Evolutionary conservation across 2,329 filamentous ascomycete genomes (phyloP).

Genomic region (Aspergillus viridinutans): DNA sequence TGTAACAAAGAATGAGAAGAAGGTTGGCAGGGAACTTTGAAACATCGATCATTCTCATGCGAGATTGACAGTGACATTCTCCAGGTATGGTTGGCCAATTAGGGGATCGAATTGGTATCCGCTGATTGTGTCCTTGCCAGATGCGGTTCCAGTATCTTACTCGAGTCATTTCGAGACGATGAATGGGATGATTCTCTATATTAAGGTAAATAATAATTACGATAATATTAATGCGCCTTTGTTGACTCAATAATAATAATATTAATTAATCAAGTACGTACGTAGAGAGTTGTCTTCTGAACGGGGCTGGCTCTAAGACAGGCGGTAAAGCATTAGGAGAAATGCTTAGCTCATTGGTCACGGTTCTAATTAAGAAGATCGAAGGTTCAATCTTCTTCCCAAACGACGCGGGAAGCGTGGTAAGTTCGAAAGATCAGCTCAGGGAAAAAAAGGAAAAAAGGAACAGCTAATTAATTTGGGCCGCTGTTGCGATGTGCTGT

Average conservation of each 20-base stretch:
- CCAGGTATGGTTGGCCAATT: slow-evolving; percentile 18
- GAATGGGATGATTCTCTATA: not conserved
- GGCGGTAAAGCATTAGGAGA: not conserved
- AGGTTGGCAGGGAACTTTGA: not conserved
- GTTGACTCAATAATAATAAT: not conserved
- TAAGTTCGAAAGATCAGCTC: not conserved
- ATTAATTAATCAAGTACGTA: not conserved
- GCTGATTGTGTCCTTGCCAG: not conserved
- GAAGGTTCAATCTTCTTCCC: not conserved
- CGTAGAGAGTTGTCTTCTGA: not conserved
- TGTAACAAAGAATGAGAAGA: not conserved
- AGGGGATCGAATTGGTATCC: slow-evolving; percentile 3
- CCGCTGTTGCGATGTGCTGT: not conserved
- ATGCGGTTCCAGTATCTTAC: slow-evolving; percentile 1
- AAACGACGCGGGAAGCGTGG: not conserved
- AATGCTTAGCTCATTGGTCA: not conserved
- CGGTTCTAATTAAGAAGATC: not conserved
- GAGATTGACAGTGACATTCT: slow-evolving; percentile 14
- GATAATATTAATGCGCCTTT: not conserved
- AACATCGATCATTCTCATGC: not conserved
- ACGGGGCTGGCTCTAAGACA: not conserved
- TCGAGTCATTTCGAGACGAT: not conserved
- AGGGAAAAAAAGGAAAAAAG: not conserved
- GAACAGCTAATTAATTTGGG: not conserved
- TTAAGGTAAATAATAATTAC: not conserved